Percentiles rank a stretch among this genome's conserved stretches.
Evolutionary conservation across 2,329 filamentous ascomycete genomes (phyloP).

Genomic region (Diaporthe capsici): DNA sequence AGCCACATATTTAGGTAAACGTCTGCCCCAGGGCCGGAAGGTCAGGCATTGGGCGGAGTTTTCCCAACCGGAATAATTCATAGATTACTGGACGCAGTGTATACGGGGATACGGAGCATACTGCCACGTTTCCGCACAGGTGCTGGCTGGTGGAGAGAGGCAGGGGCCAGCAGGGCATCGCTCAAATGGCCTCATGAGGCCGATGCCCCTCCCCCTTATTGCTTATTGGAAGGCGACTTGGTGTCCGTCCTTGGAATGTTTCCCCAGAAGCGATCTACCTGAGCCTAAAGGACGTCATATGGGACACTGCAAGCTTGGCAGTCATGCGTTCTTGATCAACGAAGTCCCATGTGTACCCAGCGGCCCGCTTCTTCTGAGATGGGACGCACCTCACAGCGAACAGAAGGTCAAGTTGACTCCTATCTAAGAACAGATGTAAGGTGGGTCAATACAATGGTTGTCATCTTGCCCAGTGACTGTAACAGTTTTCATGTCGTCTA

Average conservation of each 20-base stretch:
- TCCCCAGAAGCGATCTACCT: neutral
- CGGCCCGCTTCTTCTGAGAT: neutral
- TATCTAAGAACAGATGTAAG: too few relatives aligned
- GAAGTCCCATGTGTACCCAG: neutral
- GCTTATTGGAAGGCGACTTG: neutral
- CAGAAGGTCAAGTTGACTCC: neutral
- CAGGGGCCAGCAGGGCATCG: neutral
- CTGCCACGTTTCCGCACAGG: slow-evolving; percentile 2
- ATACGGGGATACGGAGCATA: neutral
- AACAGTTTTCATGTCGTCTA: neutral
- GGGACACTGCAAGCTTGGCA: slow-evolving; percentile 5
- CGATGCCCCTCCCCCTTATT: neutral
- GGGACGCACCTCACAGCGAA: neutral
- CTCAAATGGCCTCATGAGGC: neutral
- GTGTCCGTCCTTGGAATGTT: neutral
- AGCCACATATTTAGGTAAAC: neutral
- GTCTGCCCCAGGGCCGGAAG: too few relatives aligned
- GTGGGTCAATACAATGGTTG: neutral
- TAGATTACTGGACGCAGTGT: neutral
- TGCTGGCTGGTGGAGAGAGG: neutral
- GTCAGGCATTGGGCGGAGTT: slow-evolving; percentile 1
- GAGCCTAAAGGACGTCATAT: neutral
- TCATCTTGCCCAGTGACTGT: too few relatives aligned
- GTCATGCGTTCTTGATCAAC: neutral
- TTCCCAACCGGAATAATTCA: neutral